Percentiles rank a stretch among this genome's conserved stretches.
These are phyloP conservation scores for Plantago ovata DNA, from an alignment of 257 asterid genomes.

Conservation along the genomic window DNA sequence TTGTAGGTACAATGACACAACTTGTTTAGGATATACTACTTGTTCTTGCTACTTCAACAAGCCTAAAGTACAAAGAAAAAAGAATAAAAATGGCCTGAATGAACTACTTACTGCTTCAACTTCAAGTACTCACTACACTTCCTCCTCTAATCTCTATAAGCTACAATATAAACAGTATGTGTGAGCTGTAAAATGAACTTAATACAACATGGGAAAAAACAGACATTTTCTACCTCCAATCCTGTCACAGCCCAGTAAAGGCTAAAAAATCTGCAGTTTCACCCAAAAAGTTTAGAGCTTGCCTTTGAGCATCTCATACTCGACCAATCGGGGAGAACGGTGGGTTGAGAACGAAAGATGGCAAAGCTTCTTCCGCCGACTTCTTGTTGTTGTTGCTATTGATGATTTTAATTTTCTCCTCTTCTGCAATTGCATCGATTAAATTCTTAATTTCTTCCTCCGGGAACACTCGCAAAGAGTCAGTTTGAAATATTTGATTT, in stretches of 20 bases:
- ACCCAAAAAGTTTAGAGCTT: not conserved
- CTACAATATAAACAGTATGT: conserved; percentile 32
- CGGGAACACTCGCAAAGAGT: conserved; percentile 49
- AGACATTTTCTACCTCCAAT: not conserved
- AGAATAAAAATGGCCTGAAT: conserved; percentile 16
- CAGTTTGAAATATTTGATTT: conserved; percentile 39
- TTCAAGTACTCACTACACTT: conserved; percentile 11
- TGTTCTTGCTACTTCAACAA: conserved; percentile 3
- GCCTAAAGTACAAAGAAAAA: conserved; percentile 29
- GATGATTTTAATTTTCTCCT: conserved; percentile 38
- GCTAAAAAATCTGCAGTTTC: too few relatives aligned
- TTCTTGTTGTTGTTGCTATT: too few relatives aligned
- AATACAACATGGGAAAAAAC: not conserved
- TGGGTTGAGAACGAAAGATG: conserved; percentile 68
- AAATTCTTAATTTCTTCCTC: conserved; percentile 52
- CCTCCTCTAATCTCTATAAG: conserved; percentile 23
- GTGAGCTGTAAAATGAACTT: conserved; percentile 4
- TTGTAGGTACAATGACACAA: conserved; percentile 15
- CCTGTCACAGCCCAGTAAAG: too few relatives aligned
- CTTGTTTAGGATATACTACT: conserved; percentile 1
- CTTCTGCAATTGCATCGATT: conserved; percentile 47
- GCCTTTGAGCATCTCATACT: conserved; percentile 35
- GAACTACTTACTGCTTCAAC: conserved; percentile 12
- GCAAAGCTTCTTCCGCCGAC: conserved; percentile 45
- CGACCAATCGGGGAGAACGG: conserved; percentile 91